Conservation (phyloP, 2,329 filamentous ascomycete species). For the Ophidiomyces ophidiicola region DNA sequence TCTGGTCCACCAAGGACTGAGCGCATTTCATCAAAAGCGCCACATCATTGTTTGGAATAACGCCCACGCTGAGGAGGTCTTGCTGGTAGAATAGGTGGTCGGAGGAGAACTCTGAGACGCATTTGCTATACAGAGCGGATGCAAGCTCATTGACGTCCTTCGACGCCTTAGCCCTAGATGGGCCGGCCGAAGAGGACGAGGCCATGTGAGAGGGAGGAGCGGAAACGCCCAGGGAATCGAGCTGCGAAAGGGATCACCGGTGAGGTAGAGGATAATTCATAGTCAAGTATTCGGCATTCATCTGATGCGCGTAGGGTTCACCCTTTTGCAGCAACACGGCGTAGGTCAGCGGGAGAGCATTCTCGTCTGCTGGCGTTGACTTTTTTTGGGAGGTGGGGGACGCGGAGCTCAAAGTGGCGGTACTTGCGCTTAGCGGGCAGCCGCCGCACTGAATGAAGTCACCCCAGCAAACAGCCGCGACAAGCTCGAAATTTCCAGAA, state of each 20-base stretch:
- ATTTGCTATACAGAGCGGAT: slow-evolving; percentile 36
- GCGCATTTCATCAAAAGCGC: slow-evolving; percentile 34
- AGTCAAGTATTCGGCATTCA: slow-evolving; percentile 17
- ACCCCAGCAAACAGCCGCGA: slow-evolving; percentile 2
- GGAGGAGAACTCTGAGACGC: slow-evolving; percentile 27
- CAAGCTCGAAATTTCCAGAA: slow-evolving; percentile 37
- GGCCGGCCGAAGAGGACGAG: slow-evolving; percentile 21
- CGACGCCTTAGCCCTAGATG: slow-evolving; percentile 19
- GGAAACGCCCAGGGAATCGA: neutral
- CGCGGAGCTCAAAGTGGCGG: slow-evolving; percentile 4
- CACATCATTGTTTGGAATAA: slow-evolving; percentile 35
- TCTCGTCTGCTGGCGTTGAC: neutral
- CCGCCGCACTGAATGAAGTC: slow-evolving; percentile 10
- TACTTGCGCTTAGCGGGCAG: slow-evolving; percentile 7
- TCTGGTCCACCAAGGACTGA: slow-evolving; percentile 35
- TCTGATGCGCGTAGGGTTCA: neutral
- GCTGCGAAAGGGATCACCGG: slow-evolving; percentile 21
- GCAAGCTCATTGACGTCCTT: slow-evolving; percentile 29
- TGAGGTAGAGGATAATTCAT: slow-evolving; percentile 23
- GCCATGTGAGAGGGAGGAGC: slow-evolving; percentile 15
- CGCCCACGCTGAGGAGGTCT: slow-evolving; percentile 32
- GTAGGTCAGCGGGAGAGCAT: neutral
- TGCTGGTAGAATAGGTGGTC: slow-evolving; percentile 38
- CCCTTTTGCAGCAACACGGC: neutral
- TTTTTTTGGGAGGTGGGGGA: slow-evolving; percentile 7